Base-by-base conservation (phyloP, 164 flowering plant species). In the Stephania yunnanensis region DNA sequence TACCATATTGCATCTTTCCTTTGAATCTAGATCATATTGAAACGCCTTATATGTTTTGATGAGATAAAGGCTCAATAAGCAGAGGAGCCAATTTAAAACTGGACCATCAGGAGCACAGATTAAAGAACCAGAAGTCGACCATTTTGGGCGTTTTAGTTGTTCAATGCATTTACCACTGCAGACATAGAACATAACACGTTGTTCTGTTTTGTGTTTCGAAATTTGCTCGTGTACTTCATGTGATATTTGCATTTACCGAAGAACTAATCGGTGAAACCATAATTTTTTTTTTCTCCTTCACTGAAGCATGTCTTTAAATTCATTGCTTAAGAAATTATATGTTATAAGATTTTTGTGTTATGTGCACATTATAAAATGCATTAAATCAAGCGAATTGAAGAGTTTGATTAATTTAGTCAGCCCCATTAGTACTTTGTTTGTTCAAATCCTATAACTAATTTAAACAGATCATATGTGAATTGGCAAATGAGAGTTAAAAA, bases 401-500 rank as follows among this genome's bases (percentile, higher is more conserved):
- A 36, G 42, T 36, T 36, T 36, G 42, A 36, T 4, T 4, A 36
- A 36, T 36, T 36, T 36, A 36, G 2, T 2, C 4, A 36, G 42
- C 4, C 42, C 42, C 42, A 36, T 36, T 36, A 2, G 72, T 71
- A 71, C 42, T 36, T 36, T 36, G 42, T 4, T 36, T 36, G 42
- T 36, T 36, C 42, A 36, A 36, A 36, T 36, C 42, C 42, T 36
- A 36, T 36, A 36, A 36, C 42, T 36, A 36, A 1, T 36, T 36
- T 36, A 36, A 36, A 36, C 2, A 36, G 42, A 36, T 36, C 79
- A 70, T 68, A 71, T 76, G 76, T 87, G 86, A 87, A 83, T 87
- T 87, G 88, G 73, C 87, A 82, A 69, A 46, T 42, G 45, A 22
- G 73, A 75, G 20, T 68, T 42, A 80, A 82, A 74, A 29, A 63